These are phyloP conservation scores for Tylopilus plumbeoviolaceoides DNA, from an alignment of 768 basidiomycete genomes.

Conservation along the genomic window DNA sequence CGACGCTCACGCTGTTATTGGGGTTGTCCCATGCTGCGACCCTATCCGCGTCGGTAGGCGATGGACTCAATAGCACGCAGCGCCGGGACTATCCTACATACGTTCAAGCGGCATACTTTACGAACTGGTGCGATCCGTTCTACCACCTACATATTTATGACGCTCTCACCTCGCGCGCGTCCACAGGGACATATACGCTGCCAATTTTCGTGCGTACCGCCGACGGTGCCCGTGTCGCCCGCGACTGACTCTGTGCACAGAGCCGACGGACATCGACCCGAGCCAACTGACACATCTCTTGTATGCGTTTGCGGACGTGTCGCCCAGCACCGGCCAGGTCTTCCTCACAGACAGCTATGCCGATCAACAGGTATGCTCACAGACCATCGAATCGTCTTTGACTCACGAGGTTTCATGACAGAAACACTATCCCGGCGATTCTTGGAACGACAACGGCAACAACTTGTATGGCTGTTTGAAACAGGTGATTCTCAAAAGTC, in stretches of 20 bases:
- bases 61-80: conserved; percentile 2
- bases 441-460: conserved; percentile 70
- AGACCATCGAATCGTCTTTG: background rate
- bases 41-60: conserved; percentile 1
- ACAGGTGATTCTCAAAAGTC: too few species aligned
- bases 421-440: conserved; percentile 65
- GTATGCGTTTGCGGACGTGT: conserved; percentile 77
- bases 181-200: conserved; percentile 53
- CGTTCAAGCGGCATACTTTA: conserved; percentile 34
- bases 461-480: conserved; percentile 82
- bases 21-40: conserved; percentile 11
- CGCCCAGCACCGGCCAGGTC: conserved; percentile 55
- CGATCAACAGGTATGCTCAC: conserved; percentile 70
- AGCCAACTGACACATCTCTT: conserved; percentile 68
- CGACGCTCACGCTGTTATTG: conserved; percentile 4
- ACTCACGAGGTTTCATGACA: conserved; percentile 2
- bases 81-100: conserved; percentile 19
- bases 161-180: background rate
- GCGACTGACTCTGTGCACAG: conserved; percentile 32
- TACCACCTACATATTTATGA: background rate
- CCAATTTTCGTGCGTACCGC: conserved; percentile 52
- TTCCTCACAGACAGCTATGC: conserved; percentile 70
- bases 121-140: conserved; percentile 29
- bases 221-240: background rate
- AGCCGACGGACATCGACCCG: conserved; percentile 63